Base-by-base conservation (phyloP, 2,329 filamentous ascomycete species). In the Fusarium incarnatum region DNA sequence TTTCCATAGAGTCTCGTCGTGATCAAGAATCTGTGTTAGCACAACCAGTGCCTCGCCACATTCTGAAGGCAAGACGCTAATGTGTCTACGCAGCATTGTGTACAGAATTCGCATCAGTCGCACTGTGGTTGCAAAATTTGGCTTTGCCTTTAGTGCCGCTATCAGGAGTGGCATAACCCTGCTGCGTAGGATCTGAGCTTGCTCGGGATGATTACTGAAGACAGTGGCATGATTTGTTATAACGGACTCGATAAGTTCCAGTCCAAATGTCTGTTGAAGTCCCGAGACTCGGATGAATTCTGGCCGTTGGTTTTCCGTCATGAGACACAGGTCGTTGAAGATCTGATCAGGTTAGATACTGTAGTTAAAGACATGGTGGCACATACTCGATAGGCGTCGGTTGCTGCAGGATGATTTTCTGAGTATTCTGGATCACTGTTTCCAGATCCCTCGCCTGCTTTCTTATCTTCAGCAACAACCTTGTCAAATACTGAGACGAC, bases 401-500 rank as follows among this genome's bases (percentile, higher is more conserved):
- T 86, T 16, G 94, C 93, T 32, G 94, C 93, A 27, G 92, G 85
- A 52, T 89, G 88, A 49, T 97, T 86, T 27, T 89, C 83, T 9
- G 94, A 83, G 4, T 85, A 82, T 28, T 91, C 85, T 30, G 89
- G 88, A 13, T 88, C 84, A 18, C 89, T 90, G 37, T 88, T 87
- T 5, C 86, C 83, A 22, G 88, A 85, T 11, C 87, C 83, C 66
- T 90, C 86, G 6, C 85, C 79, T 9, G 70, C 73, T 47, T 78
- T 81, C 71, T 81, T 90, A 78, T 98, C 94, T 83, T 98, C 94
- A 8, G 84, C 83, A 1, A 90, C 88, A 3, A 98, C 94, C 78
- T 97, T 96, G 78, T 98, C 96, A 80, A 98, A 98, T 0, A 97
- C 92, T 1, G 93, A 92, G 32, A 96, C 93, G 10, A 98, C 91